A percentile compares a stretch with the other conserved stretches of the same genome.
Conservation (phyloP, 148 eudicot species). For the Oxyria digyna region DNA sequence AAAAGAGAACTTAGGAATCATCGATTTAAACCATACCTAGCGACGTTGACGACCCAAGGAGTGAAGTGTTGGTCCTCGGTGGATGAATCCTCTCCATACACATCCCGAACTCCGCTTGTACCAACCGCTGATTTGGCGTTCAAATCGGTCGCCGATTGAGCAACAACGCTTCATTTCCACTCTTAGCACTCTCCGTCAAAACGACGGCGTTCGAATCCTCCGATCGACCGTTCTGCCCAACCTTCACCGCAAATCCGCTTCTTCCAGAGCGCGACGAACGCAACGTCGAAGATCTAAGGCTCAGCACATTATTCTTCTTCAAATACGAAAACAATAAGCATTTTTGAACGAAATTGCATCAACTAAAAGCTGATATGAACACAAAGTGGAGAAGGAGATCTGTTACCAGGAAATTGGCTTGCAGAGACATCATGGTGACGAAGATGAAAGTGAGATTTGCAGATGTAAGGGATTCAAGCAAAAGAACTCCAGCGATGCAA, state of each 20-base stretch:
- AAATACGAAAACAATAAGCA: no score
- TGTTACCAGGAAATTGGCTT: slow-evolving; percentile 6
- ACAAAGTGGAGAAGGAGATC: no score
- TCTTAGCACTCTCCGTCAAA: slow-evolving; percentile 38
- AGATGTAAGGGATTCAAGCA: not conserved
- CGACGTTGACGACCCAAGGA: slow-evolving; percentile 87
- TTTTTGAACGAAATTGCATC: not conserved
- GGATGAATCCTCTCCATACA: slow-evolving; percentile 86
- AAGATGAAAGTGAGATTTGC: not conserved
- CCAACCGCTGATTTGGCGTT: slow-evolving; percentile 23
- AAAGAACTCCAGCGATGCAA: no score
- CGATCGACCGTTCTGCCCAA: slow-evolving; percentile 37
- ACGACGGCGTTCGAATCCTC: slow-evolving; percentile 47
- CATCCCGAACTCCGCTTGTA: slow-evolving; percentile 63
- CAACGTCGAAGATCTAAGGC: slow-evolving; percentile 24
- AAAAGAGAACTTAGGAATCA: slow-evolving; percentile 34
- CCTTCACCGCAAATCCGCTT: slow-evolving; percentile 29
- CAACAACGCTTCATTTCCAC: no score
- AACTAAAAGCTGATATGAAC: not conserved
- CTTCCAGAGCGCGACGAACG: slow-evolving; percentile 28
- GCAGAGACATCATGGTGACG: not conserved
- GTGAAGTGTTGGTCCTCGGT: slow-evolving; percentile 73
- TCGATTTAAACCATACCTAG: slow-evolving; percentile 84
- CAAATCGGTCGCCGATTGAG: no score
- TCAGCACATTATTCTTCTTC: slow-evolving; percentile 45